phyloP scores from a whole-genome alignment of 2,329 filamentous ascomycete species.

The Fusarium incarnatum region DNA sequence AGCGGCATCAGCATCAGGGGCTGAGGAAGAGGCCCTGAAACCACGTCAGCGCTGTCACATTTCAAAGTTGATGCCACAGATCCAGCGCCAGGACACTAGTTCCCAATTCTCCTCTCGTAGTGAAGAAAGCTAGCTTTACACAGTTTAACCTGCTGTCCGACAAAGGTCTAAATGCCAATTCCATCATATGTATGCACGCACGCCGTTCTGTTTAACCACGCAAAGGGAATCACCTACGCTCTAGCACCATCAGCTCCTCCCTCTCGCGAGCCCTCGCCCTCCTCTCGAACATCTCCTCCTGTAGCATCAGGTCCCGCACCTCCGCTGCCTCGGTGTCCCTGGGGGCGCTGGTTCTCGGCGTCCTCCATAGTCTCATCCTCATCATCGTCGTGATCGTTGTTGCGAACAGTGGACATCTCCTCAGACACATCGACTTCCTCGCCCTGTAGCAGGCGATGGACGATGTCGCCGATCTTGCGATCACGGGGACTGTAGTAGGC shows the following conservation, averaged over 20 bases:
- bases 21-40: constrained; percentile 68
- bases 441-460: constrained; percentile 85
- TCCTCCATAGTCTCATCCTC: constrained; percentile 68
- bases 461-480: constrained; percentile 86
- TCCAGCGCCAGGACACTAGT: constrained; percentile 44
- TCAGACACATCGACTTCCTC: constrained; percentile 84
- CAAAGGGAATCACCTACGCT: constrained; percentile 85
- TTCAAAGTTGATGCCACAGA: constrained; percentile 36
- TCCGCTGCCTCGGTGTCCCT: constrained; percentile 72
- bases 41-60: constrained; percentile 57
- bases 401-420: constrained; percentile 75
- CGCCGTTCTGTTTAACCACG: constrained; percentile 45
- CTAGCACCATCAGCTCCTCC: constrained; percentile 95
- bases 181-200: constrained; percentile 38
- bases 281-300: constrained; percentile 89
- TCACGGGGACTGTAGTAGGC: constrained; percentile 88
- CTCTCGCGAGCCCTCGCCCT: constrained; percentile 88
- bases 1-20: constrained; percentile 79
- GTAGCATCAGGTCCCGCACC: constrained; percentile 89
- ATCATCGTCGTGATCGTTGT: constrained; percentile 62
- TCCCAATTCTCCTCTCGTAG: constrained; percentile 47
- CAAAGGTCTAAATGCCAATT: constrained; percentile 36
- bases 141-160: constrained; percentile 45
- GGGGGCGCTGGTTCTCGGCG: constrained; percentile 71
- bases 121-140: constrained; percentile 51